A percentile compares a stretch with the other conserved stretches of the same genome.
Evolutionary conservation across 2,329 filamentous ascomycete species (phyloP).

Genomic region (Venturia effusa): DNA sequence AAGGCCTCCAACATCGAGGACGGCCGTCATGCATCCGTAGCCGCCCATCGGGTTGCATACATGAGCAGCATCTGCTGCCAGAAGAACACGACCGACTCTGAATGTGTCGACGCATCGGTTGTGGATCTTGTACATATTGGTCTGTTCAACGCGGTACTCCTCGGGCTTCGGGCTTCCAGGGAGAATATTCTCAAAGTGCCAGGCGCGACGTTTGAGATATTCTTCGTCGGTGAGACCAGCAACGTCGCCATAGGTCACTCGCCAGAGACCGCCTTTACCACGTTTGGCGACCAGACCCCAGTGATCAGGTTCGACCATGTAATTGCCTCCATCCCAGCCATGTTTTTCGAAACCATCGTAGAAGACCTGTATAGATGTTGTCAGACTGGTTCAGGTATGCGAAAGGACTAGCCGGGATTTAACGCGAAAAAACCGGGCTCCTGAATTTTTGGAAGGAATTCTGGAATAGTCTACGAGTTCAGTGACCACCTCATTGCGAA

Average conservation of each 20-base stretch:
- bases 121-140: conserved; percentile 10
- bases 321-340: conserved; percentile 30
- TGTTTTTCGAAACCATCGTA: conserved; percentile 26
- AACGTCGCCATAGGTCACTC: conserved; percentile 29
- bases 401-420: no score
- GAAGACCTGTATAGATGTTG: conserved; percentile 10
- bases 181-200: conserved; percentile 22
- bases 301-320: conserved; percentile 27
- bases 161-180: conserved; percentile 15
- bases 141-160: conserved; percentile 1
- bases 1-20: conserved; percentile 7
- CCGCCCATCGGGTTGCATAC: conserved; percentile 6
- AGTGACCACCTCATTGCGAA: no score
- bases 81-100: conserved; percentile 1
- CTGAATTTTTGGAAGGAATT: no score
- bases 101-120: conserved; percentile 1
- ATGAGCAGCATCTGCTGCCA: conserved; percentile 11
- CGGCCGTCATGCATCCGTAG: conserved; percentile 6
- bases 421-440: no score
- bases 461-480: no score
- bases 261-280: conserved; percentile 26
- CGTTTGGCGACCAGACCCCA: conserved; percentile 29
- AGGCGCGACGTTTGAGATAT: conserved; percentile 13
- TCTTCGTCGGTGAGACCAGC: conserved; percentile 18
- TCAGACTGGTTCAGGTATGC: background rate